Evolutionary conservation across 805 yeast species (phyloP).

Genomic region (Candida endomychidarum): DNA sequence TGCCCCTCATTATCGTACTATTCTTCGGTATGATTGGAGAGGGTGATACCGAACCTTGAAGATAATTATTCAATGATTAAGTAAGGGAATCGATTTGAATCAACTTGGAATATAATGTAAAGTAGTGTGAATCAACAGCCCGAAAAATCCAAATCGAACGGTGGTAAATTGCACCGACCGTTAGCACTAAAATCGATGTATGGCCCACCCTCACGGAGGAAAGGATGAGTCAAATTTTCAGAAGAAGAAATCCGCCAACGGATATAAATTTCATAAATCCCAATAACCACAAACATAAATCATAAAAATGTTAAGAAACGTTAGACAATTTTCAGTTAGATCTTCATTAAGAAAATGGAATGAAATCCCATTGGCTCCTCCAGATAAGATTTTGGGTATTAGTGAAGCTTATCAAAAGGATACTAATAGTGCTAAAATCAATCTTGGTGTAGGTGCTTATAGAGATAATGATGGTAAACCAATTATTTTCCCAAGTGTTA

Average conservation of each 20-base stretch:
- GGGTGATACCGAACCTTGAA: too few relatives aligned
- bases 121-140: too few relatives aligned
- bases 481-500: constrained; percentile 78
- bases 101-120: too few relatives aligned
- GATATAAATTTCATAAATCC: constrained; percentile 8
- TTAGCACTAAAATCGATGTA: background rate
- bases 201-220: background rate
- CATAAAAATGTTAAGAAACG: constrained; percentile 8
- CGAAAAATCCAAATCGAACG: too few relatives aligned
- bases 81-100: too few relatives aligned
- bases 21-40: background rate
- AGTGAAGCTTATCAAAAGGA: constrained; percentile 74
- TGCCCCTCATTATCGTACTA: constrained; percentile 1
- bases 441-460: constrained; percentile 89
- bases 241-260: constrained; percentile 8
- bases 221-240: constrained; percentile 8
- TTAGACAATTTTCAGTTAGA: constrained; percentile 15
- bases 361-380: constrained; percentile 57
- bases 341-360: constrained; percentile 22
- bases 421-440: constrained; percentile 53
- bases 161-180: background rate
- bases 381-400: constrained; percentile 84
- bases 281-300: background rate
- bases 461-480: constrained; percentile 87
- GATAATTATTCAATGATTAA: too few relatives aligned